phyloP scores from a whole-genome alignment of 1,139 yeast species.

The Protomyces lactucae-debilis region DNA sequence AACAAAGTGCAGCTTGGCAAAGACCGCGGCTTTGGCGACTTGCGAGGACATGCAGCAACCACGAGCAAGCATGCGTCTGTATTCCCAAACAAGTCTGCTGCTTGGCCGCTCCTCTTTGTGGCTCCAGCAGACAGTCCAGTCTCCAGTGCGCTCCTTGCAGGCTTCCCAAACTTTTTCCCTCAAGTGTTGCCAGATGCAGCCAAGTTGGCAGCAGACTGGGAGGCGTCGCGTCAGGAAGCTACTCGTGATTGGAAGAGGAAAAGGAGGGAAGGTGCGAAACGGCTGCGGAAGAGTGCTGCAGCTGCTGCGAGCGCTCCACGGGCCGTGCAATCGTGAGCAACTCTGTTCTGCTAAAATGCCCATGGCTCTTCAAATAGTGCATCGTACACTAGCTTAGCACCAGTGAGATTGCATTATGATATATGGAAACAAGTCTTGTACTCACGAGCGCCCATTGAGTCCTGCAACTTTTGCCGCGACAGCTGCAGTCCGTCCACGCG shows the following conservation, averaged over 20 bases:
- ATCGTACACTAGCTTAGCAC: no score
- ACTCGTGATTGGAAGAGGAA: slow-evolving; percentile 25
- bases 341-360: no score
- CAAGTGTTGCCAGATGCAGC: not conserved
- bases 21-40: slow-evolving; percentile 6
- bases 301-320: not conserved
- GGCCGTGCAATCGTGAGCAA: no score
- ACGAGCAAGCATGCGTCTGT: not conserved
- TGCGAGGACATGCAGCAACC: not conserved
- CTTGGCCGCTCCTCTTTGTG: slow-evolving; percentile 9
- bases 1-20: slow-evolving; percentile 11
- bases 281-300: slow-evolving; percentile 1
- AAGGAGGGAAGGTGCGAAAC: slow-evolving; percentile 18
- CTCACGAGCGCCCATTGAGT: not conserved
- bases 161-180: slow-evolving; percentile 1
- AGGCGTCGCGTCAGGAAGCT: slow-evolving; percentile 14
- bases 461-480: not conserved
- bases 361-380: no score
- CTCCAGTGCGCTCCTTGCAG: not conserved
- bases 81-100: not conserved
- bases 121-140: not conserved
- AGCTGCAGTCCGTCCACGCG: not conserved
- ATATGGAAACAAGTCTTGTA: no score
- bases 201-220: slow-evolving; percentile 4
- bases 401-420: no score